Evolutionary conservation across 2,329 filamentous ascomycete species (phyloP).

Genomic region (Hypoxylon sp.): DNA sequence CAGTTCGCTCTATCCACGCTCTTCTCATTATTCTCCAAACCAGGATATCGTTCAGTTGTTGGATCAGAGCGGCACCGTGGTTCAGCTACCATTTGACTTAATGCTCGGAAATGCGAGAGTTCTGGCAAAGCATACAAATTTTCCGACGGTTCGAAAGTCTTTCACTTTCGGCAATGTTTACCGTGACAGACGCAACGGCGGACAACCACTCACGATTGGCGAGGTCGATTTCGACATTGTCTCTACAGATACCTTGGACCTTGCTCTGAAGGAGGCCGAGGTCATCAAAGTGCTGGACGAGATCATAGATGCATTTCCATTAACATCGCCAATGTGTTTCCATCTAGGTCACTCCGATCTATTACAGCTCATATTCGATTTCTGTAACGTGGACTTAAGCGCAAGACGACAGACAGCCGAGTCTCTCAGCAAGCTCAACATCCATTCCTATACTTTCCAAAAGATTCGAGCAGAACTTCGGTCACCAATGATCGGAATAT

Average conservation of each 20-base stretch:
- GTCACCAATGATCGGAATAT: conserved; percentile 83
- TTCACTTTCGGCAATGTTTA: conserved; percentile 93
- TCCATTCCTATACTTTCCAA: conserved; percentile 83
- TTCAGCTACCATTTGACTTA: conserved; percentile 95
- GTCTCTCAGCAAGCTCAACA: conserved; percentile 87
- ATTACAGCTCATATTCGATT: conserved; percentile 89
- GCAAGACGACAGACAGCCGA: conserved; percentile 83
- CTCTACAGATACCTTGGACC: conserved; percentile 83
- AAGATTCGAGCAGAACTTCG: conserved; percentile 87
- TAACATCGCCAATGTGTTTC: conserved; percentile 85
- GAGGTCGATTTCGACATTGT: conserved; percentile 98
- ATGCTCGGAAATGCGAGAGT: conserved; percentile 89
- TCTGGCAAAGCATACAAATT: conserved; percentile 78
- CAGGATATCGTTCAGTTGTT: conserved; percentile 83
- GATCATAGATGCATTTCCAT: conserved; percentile 84
- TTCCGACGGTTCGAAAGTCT: conserved; percentile 77
- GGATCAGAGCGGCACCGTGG: conserved; percentile 85
- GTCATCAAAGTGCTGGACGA: conserved; percentile 96
- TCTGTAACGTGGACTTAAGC: conserved; percentile 81
- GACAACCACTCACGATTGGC: conserved; percentile 84
- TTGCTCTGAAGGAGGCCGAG: conserved; percentile 92
- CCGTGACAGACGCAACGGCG: conserved; percentile 81
- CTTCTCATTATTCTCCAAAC: conserved; percentile 77
- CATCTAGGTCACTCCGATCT: conserved; percentile 91
- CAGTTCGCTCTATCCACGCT: conserved; percentile 84